These are phyloP conservation scores for Biscogniauxia sp. DNA, from an alignment of 2,329 filamentous ascomycete species.

Conservation along the genomic window DNA sequence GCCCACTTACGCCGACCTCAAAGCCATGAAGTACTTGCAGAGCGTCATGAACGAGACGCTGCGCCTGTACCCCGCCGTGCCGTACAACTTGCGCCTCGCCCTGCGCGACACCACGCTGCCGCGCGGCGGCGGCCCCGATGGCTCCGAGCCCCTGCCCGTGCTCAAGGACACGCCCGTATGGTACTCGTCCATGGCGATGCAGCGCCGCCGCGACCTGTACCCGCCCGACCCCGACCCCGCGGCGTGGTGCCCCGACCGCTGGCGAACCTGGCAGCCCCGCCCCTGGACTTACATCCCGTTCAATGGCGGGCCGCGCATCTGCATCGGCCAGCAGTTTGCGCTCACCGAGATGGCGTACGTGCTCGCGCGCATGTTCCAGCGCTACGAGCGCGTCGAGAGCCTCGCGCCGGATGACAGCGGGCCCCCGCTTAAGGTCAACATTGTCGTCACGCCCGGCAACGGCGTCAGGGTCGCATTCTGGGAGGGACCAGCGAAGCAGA, in stretches of 20 bases:
- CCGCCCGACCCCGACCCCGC: slow-evolving; percentile 47
- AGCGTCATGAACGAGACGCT: slow-evolving; percentile 74
- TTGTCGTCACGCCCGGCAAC: slow-evolving; percentile 57
- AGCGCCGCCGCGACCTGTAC: slow-evolving; percentile 64
- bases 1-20: slow-evolving; percentile 77
- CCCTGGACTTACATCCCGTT: slow-evolving; percentile 74
- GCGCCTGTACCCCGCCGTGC: slow-evolving; percentile 74
- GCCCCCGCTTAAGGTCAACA: slow-evolving; percentile 56
- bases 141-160: slow-evolving; percentile 59
- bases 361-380: slow-evolving; percentile 69
- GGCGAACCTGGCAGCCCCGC: slow-evolving; percentile 60
- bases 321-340: slow-evolving; percentile 79
- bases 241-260: slow-evolving; percentile 65
- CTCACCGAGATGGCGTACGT: slow-evolving; percentile 75
- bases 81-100: slow-evolving; percentile 74
- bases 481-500: slow-evolving; percentile 42
- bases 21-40: slow-evolving; percentile 81
- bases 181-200: slow-evolving; percentile 71
- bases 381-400: slow-evolving; percentile 62
- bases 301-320: slow-evolving; percentile 71
- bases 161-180: slow-evolving; percentile 63
- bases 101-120: slow-evolving; percentile 74
- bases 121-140: slow-evolving; percentile 64
- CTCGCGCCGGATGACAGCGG: slow-evolving; percentile 55
- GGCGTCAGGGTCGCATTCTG: slow-evolving; percentile 59